phyloP scores from a whole-genome alignment of 179 eudicot species.

The Dionaea muscipula region DNA sequence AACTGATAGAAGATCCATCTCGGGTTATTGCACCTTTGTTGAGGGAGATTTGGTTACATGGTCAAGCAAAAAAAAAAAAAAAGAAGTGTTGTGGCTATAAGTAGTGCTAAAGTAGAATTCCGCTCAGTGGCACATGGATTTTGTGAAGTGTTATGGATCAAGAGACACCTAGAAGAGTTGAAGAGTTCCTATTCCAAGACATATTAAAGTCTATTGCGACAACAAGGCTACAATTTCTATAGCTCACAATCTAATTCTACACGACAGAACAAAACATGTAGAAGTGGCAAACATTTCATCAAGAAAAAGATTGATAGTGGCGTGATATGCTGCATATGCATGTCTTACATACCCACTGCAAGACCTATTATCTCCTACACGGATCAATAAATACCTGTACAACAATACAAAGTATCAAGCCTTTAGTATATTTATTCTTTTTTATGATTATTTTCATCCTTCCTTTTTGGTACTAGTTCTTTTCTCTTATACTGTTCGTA shows the following conservation, averaged over 20 bases:
- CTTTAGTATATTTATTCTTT: too few relatives aligned
- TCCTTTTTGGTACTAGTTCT: too few relatives aligned
- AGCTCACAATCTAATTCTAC: neutral
- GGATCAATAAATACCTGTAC: too few relatives aligned
- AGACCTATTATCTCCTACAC: too few relatives aligned
- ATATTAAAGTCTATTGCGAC: neutral
- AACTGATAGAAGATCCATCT: neutral
- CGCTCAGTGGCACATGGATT: neutral
- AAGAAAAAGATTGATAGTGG: neutral
- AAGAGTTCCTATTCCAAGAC: neutral
- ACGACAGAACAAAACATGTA: conserved; percentile 2
- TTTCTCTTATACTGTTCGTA: too few relatives aligned
- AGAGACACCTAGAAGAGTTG: neutral
- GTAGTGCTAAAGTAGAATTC: neutral
- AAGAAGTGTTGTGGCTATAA: neutral
- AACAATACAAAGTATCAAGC: too few relatives aligned
- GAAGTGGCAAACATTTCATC: neutral
- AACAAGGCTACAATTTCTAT: neutral
- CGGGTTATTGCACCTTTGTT: too few relatives aligned
- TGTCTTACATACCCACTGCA: too few relatives aligned
- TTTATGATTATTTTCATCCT: too few relatives aligned
- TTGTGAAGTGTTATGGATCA: too few relatives aligned
- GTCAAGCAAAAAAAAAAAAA: neutral
- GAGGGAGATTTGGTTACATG: neutral
- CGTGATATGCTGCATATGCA: too few relatives aligned